Conservation (phyloP, 371 early-diverging fungal genomes). For the Actinomortierella ambigua region DNA sequence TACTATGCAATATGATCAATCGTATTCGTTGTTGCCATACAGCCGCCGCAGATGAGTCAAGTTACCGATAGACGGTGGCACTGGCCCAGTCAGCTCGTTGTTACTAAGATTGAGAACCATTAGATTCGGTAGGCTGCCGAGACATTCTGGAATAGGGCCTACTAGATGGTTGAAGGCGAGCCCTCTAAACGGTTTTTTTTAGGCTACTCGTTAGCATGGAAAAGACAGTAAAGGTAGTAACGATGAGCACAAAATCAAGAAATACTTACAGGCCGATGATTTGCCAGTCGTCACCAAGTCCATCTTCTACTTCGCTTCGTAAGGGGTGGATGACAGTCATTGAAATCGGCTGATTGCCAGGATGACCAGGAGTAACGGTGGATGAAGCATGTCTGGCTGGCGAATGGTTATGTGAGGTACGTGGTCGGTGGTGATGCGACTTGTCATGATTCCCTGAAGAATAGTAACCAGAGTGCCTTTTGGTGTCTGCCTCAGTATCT, state of each 20-base stretch:
- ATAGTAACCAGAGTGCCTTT: too few species aligned
- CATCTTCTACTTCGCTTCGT: background rate
- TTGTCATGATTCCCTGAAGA: too few species aligned
- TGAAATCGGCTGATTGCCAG: too few species aligned
- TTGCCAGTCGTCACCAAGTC: conserved; percentile 23
- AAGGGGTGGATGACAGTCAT: too few species aligned
- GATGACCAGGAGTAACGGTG: too few species aligned
- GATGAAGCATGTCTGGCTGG: too few species aligned
- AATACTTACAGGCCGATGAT: conserved; percentile 28
- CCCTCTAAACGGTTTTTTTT: conserved; percentile 40
- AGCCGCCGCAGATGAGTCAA: conserved; percentile 37
- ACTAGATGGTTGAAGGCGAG: conserved; percentile 52
- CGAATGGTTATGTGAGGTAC: too few species aligned
- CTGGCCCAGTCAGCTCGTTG: conserved; percentile 54
- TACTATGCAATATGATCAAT: background rate
- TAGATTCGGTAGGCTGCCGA: conserved; percentile 49
- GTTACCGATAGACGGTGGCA: conserved; percentile 52
- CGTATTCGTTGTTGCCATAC: conserved; percentile 4
- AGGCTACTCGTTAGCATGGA: too few species aligned
- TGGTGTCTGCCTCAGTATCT: too few species aligned
- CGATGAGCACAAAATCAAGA: background rate
- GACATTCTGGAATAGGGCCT: conserved; percentile 53
- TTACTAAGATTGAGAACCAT: conserved; percentile 56
- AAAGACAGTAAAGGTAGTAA: too few species aligned
- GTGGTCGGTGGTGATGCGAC: too few species aligned